Conservation (phyloP, 352 stramenopile genomes). For the Phytophthora macrochlamydospora region DNA sequence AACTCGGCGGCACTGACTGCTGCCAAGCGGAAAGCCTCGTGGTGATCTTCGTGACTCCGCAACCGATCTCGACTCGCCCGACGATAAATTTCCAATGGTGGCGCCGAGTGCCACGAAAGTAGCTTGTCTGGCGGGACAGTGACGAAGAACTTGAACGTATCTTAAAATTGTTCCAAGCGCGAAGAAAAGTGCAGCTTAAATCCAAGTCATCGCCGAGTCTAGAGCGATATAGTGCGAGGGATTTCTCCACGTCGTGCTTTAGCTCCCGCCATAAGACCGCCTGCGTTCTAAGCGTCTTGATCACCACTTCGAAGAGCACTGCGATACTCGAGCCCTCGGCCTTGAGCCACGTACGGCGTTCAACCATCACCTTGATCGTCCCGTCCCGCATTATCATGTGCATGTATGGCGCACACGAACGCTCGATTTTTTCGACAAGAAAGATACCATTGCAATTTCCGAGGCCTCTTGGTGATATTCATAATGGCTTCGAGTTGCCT, state of each 20-base stretch:
- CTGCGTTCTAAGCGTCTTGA: conserved; percentile 44
- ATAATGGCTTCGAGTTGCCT: conserved; percentile 37
- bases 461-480: conserved; percentile 60
- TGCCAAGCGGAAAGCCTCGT: conserved; percentile 45
- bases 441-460: conserved; percentile 67
- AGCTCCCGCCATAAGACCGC: conserved; percentile 45
- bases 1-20: conserved; percentile 39
- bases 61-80: conserved; percentile 65
- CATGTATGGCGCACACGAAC: conserved; percentile 24
- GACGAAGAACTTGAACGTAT: conserved; percentile 11
- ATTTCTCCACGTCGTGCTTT: conserved; percentile 38
- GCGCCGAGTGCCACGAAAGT: conserved; percentile 44
- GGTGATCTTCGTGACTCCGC: conserved; percentile 52
- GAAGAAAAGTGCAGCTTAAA: conserved; percentile 37
- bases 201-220: conserved; percentile 15
- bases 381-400: conserved; percentile 33
- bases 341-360: conserved; percentile 49
- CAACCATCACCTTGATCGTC: conserved; percentile 31
- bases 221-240: conserved; percentile 19
- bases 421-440: conserved; percentile 48
- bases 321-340: conserved; percentile 36
- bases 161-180: conserved; percentile 57
- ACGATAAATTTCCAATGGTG: conserved; percentile 62
- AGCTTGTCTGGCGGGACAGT: conserved; percentile 43
- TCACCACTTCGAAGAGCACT: conserved; percentile 37